Conservation (phyloP, 805 yeast genomes). For the Candida takata region DNA sequence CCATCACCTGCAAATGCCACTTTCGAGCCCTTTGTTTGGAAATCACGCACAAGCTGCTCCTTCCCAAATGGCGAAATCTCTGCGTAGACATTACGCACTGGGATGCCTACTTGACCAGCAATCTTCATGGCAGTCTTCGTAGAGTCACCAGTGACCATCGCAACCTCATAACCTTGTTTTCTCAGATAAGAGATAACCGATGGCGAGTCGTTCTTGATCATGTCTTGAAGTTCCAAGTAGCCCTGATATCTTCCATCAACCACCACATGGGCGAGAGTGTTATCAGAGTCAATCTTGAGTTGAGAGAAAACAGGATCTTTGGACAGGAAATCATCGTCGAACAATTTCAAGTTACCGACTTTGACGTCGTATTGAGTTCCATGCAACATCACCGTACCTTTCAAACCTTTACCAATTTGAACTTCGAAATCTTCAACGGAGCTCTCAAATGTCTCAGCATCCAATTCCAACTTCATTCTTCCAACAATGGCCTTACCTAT, state of each 20-base stretch:
- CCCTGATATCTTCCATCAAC: conserved; percentile 59
- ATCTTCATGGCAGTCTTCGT: conserved; percentile 52
- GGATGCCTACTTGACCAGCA: conserved; percentile 64
- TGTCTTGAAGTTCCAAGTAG: conserved; percentile 58
- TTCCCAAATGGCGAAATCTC: conserved; percentile 75
- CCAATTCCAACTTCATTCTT: conserved; percentile 23
- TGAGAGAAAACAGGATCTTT: conserved; percentile 8
- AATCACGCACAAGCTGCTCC: conserved; percentile 51
- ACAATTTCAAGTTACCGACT: conserved; percentile 43
- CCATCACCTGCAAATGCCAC: conserved; percentile 97
- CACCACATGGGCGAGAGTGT: conserved; percentile 49
- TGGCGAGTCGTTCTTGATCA: conserved; percentile 56
- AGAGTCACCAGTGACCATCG: conserved; percentile 89
- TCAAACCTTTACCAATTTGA: conserved; percentile 33
- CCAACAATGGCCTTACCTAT: conserved; percentile 64
- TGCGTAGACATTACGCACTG: conserved; percentile 56
- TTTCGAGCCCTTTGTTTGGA: conserved; percentile 39
- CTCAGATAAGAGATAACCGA: conserved; percentile 51
- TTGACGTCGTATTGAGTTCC: conserved; percentile 28
- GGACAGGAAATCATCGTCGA: conserved; percentile 11
- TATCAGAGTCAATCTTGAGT: conserved; percentile 25
- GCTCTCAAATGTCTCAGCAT: conserved; percentile 3
- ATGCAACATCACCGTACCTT: conserved; percentile 18
- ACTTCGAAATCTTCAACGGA: conserved; percentile 23
- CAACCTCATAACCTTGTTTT: conserved; percentile 51